Evolutionary conservation across 2,329 filamentous ascomycete genomes (phyloP), one percentile per base, ranked within the genome.

Genomic region (Macroventuria anomochaeta): DNA sequence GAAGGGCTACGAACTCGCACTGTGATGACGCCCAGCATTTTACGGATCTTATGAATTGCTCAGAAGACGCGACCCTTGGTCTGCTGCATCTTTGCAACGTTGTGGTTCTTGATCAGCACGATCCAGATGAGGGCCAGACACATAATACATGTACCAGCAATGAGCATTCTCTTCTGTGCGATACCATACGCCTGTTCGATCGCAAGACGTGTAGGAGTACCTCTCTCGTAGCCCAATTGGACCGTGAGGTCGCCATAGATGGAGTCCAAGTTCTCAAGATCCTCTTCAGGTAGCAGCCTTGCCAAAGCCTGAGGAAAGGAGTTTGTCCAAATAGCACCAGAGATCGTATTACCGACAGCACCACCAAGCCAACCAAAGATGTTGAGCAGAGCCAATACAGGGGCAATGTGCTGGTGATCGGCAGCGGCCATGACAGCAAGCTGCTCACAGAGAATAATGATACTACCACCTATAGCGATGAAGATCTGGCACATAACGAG

Each of bases 271-370:
- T 46, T 55, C 18, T 79, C 60, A 2, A 68, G 71, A 42, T 64
- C 77, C 43, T 64, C 64, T 34, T 81, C 78, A 21, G 70, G 72
- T 23, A 76, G 62, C 5, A 69, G 62, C 2, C 63, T 53, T 8
- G 64, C 61, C 5, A 66, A 52, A 15, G 47, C 49, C 11, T 57
- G 48, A 3, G 57, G 56, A 5, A 66, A 58, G 1, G 55, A 44
- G 33, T 61, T 53, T 7, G 81, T 84, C 86, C 86, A 89, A 54
- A 89, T 83, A 2, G 85, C 84, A 0, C 80, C 81, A 0, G 86
- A 81, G 33, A 89, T 78, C 1, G 85, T 80, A 31, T 50, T 58
- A 3, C 73, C 73, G 13, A 75, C 65, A 3, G 70, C 70, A n/a
- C 68, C 64, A 6, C 73, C 87, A 53, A 89, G 80, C 54, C 80